Evolutionary conservation across 192 early-diverging fungal species (phyloP).

Genomic region (Gryganskiella cystojenkinii): DNA sequence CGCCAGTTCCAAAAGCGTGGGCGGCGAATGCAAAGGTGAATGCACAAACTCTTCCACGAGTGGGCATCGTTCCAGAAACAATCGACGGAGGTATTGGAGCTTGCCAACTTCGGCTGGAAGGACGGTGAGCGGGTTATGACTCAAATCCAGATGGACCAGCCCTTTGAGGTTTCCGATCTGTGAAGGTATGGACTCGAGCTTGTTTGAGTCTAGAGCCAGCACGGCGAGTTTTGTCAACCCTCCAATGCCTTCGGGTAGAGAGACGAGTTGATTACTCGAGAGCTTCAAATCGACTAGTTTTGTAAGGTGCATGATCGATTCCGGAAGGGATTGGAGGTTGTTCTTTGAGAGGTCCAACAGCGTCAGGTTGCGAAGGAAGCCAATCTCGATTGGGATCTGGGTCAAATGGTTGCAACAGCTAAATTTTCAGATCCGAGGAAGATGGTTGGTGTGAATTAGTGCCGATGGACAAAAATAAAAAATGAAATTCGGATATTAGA

Average conservation of each 20-base stretch:
- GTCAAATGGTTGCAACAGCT: background rate
- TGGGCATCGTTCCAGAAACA: conserved; percentile 67
- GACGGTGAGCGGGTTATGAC: conserved; percentile 69
- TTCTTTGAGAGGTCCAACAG: conserved; percentile 75
- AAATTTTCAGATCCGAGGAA: background rate
- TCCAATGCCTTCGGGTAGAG: conserved; percentile 72
- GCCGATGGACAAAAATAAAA: too few relatives aligned
- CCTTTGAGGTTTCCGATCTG: conserved; percentile 71
- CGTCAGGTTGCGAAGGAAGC: conserved; percentile 75
- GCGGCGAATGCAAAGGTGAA: conserved; percentile 58
- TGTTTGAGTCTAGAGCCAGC: conserved; percentile 72
- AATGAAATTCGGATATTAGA: too few relatives aligned
- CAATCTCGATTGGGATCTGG: conserved; percentile 79
- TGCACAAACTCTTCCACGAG: conserved; percentile 57
- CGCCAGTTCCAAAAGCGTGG: conserved; percentile 79
- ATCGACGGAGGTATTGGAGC: conserved; percentile 74
- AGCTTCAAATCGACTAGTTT: conserved; percentile 76
- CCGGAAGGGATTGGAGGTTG: conserved; percentile 69
- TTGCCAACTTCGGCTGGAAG: conserved; percentile 80
- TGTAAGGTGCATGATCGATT: conserved; percentile 71
- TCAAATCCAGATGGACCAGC: conserved; percentile 74
- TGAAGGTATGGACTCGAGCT: conserved; percentile 65
- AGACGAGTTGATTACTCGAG: conserved; percentile 68
- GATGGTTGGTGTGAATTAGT: too few relatives aligned
- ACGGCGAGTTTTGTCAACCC: conserved; percentile 71